Conservation (phyloP, 257 asterid genomes). For the Solanum pimpinellifolium region DNA sequence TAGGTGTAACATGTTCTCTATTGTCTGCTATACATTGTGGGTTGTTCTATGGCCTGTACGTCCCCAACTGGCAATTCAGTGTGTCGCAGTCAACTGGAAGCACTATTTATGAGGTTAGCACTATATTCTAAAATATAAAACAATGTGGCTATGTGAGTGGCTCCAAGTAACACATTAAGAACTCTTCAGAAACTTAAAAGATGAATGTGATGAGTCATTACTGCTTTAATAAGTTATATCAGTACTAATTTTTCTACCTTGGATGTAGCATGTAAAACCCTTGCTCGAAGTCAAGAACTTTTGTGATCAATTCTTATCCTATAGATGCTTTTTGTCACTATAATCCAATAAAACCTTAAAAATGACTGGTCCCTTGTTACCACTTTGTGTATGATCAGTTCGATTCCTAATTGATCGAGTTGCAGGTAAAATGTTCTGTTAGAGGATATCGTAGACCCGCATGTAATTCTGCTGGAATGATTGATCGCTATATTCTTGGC, state of each 20-base stretch:
- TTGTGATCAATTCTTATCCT: background rate
- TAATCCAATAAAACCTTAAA: background rate
- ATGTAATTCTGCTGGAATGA: conserved; percentile 85
- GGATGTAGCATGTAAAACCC: background rate
- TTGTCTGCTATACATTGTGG: conserved; percentile 43
- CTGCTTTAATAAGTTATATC: background rate
- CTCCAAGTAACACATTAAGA: background rate
- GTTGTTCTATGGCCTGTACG: conserved; percentile 51
- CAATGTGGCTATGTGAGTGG: background rate
- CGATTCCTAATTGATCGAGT: background rate
- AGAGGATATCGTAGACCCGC: conserved; percentile 83
- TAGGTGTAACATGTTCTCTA: conserved; percentile 39
- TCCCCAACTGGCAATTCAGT: conserved; percentile 66
- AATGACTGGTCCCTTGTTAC: background rate
- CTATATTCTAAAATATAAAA: background rate
- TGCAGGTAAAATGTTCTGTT: conserved; percentile 68
- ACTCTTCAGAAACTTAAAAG: background rate
- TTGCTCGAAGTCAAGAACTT: background rate
- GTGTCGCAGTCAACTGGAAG: conserved; percentile 19
- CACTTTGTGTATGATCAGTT: background rate
- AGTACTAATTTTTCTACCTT: background rate
- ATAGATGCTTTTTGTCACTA: background rate
- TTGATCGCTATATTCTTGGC: conserved; percentile 67
- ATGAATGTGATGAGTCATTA: background rate
- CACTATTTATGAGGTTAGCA: conserved; percentile 29